Conservation (phyloP, 495 filamentous ascomycete species). For the Aspergillus diversus region DNA sequence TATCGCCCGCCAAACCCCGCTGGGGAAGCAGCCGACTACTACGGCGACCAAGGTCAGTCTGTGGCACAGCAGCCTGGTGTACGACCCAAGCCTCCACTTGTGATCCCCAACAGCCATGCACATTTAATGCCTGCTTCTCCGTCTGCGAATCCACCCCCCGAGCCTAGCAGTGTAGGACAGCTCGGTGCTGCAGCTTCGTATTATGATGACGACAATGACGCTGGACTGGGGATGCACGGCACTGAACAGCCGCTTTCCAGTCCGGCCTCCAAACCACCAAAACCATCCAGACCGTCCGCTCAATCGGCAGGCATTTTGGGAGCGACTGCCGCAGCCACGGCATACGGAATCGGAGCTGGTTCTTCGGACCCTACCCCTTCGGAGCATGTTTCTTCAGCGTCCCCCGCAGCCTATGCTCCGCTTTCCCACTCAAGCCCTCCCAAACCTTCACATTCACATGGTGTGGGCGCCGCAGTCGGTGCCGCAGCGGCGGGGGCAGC, state of each 20-base stretch:
- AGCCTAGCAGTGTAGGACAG: conserved; percentile 54
- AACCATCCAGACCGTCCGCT: conserved; percentile 28
- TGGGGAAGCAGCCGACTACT: conserved; percentile 69
- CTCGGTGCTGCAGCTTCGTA: conserved; percentile 57
- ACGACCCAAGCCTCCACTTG: conserved; percentile 53
- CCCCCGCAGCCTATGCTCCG: background rate
- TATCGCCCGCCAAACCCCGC: conserved; percentile 57
- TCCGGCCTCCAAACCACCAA: conserved; percentile 31
- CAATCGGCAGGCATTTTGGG: conserved; percentile 28
- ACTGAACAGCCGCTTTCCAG: conserved; percentile 22
- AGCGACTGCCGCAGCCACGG: conserved; percentile 29
- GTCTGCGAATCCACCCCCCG: conserved; percentile 51
- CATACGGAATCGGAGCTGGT: conserved; percentile 34
- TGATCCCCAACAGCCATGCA: conserved; percentile 55
- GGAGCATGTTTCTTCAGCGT: background rate
- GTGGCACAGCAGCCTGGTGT: conserved; percentile 64
- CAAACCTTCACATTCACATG: conserved; percentile 39
- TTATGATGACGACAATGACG: conserved; percentile 35
- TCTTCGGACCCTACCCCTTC: conserved; percentile 14
- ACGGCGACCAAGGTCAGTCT: conserved; percentile 66
- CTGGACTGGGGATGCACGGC: conserved; percentile 21
- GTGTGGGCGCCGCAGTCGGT: conserved; percentile 43
- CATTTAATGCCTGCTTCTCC: conserved; percentile 55
- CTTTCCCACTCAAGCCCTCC: conserved; percentile 8
- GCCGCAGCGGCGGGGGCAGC: conserved; percentile 51